These are phyloP conservation scores for Forsythia suspensa DNA, from an alignment of 257 asterid genomes.

Conservation along the genomic window DNA sequence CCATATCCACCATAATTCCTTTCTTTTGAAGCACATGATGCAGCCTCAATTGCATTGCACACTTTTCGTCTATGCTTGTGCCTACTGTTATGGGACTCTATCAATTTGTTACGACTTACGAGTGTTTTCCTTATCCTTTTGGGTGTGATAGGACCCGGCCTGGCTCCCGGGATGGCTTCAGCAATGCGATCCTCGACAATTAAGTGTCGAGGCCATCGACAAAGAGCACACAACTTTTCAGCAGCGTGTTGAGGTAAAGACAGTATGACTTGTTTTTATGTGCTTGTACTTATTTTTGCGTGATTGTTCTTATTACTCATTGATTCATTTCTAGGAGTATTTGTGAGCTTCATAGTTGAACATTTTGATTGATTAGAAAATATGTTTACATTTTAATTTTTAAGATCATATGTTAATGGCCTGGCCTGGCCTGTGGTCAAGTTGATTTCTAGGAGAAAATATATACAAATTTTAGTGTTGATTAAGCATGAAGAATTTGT, in stretches of 20 bases:
- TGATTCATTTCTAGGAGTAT: background rate
- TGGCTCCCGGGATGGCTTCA: conserved; percentile 79
- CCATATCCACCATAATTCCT: background rate
- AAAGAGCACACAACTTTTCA: conserved; percentile 31
- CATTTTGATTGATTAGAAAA: background rate
- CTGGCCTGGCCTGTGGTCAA: background rate
- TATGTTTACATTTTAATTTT: background rate
- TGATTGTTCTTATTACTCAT: no score
- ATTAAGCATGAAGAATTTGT: background rate
- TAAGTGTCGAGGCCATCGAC: conserved; percentile 23
- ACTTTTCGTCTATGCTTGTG: conserved; percentile 7
- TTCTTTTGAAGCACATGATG: background rate
- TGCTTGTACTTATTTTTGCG: no score
- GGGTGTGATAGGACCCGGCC: conserved; percentile 43
- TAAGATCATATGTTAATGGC: background rate
- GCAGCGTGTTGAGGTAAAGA: conserved; percentile 48
- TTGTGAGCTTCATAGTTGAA: background rate
- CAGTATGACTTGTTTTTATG: background rate
- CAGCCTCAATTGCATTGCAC: background rate
- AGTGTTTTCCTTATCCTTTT: background rate
- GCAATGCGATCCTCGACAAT: conserved; percentile 32
- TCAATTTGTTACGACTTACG: background rate
- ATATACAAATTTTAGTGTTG: background rate
- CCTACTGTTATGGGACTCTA: conserved; percentile 3
- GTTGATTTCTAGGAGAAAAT: background rate